Evolutionary conservation across 495 filamentous ascomycete genomes (phyloP).

Genomic region (Pseudomonodictys pantanalensis): DNA sequence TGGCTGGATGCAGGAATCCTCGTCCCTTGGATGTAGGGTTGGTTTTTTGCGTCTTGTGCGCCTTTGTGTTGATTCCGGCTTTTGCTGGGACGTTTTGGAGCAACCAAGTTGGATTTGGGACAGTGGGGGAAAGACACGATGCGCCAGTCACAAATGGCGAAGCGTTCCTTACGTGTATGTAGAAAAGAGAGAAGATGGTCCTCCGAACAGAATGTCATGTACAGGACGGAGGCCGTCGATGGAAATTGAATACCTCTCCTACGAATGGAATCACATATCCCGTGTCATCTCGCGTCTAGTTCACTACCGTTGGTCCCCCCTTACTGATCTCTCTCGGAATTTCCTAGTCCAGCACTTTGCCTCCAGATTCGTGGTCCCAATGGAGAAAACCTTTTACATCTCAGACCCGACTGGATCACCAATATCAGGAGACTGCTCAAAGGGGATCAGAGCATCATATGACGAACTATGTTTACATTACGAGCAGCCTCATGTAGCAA

Average conservation of each 20-base stretch:
- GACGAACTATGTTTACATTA: neutral
- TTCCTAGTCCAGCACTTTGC: too few relatives aligned
- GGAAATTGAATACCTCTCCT: neutral
- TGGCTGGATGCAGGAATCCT: slow-evolving; percentile 27
- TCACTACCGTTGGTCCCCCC: too few relatives aligned
- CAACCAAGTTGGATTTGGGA: neutral
- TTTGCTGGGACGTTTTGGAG: slow-evolving; percentile 10
- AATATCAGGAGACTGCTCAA: neutral
- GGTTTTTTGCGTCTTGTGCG: slow-evolving; percentile 28
- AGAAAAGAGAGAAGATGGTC: neutral
- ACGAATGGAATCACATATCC: neutral
- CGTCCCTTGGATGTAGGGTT: slow-evolving; percentile 35
- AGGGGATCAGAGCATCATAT: neutral
- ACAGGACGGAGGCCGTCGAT: neutral
- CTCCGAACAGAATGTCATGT: neutral
- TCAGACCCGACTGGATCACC: neutral
- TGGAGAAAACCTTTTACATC: neutral
- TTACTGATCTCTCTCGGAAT: too few relatives aligned
- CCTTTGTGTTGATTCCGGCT: slow-evolving; percentile 15
- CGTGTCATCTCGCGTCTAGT: too few relatives aligned
- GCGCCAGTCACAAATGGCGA: neutral
- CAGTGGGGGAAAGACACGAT: neutral
- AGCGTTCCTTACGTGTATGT: neutral
- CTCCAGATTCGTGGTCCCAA: neutral
- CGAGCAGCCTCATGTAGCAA: too few relatives aligned